These are phyloP conservation scores for Silene noctiflora DNA, from an alignment of 179 eudicot genomes.

Conservation along the genomic window DNA sequence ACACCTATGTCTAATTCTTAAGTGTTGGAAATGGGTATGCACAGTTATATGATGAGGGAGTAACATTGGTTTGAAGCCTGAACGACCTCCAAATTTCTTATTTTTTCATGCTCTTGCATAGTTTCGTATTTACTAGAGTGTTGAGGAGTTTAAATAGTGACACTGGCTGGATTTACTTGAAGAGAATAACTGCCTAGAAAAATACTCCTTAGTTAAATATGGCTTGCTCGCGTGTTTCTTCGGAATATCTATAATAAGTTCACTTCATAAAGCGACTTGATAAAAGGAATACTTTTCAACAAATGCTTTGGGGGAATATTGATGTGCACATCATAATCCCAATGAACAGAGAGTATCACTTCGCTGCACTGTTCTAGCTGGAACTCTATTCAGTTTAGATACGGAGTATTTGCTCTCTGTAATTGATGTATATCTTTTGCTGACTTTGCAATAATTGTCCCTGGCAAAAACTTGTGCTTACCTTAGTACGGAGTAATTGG, in stretches of 20 bases:
- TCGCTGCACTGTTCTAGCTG: conserved; percentile 11
- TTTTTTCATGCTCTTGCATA: not conserved
- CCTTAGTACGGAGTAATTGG: no score
- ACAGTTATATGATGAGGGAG: no score
- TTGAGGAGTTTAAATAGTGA: not conserved
- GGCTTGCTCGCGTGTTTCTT: not conserved
- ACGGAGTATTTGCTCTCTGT: not conserved
- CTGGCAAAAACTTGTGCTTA: no score
- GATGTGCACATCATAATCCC: conserved; percentile 11
- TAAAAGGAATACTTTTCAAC: conserved; percentile 21
- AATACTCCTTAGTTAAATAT: not conserved
- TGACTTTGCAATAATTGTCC: no score
- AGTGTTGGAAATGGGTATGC: no score
- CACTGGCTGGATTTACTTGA: not conserved
- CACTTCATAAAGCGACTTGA: conserved; percentile 2
- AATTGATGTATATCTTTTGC: not conserved
- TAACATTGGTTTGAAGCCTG: not conserved
- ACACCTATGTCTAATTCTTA: no score
- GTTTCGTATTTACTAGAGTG: not conserved
- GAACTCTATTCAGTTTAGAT: conserved; percentile 22
- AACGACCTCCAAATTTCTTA: no score
- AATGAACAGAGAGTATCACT: conserved; percentile 6
- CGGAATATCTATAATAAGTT: not conserved
- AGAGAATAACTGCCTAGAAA: conserved; percentile 2
- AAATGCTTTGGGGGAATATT: conserved; percentile 16